Conservation (phyloP, 768 basidiomycete genomes). For the Macrocybe gigantea region DNA sequence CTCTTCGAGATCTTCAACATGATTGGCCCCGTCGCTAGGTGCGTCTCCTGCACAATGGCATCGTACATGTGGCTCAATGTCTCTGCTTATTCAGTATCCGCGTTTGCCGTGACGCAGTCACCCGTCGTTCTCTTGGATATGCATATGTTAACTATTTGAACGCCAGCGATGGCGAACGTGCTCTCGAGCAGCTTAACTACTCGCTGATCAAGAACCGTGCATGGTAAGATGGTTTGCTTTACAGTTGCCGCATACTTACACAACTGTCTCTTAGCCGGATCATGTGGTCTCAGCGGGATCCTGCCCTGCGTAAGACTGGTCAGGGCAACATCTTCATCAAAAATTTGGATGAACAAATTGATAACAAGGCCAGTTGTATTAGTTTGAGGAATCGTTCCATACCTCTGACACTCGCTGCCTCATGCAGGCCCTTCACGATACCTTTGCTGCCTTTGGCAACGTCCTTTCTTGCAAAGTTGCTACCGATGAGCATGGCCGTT, state of each 20-base stretch:
- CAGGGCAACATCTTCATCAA: constrained; percentile 99
- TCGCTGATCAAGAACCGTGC: constrained; percentile 97
- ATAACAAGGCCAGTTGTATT: constrained; percentile 74
- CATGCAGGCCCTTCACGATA: constrained; percentile 91
- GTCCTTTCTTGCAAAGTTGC: constrained; percentile 99
- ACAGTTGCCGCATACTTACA: constrained; percentile 6
- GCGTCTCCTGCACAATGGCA: constrained; percentile 18
- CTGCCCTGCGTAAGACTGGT: constrained; percentile 97
- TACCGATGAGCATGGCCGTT: constrained; percentile 90
- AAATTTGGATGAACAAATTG: constrained; percentile 94
- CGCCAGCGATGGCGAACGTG: constrained; percentile 93
- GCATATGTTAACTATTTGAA: constrained; percentile 99
- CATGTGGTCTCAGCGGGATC: constrained; percentile 99
- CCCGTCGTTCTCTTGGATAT: constrained; percentile 98
- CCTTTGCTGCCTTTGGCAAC: constrained; percentile 97
- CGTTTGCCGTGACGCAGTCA: constrained; percentile 99
- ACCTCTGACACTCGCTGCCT: not conserved
- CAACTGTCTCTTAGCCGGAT: constrained; percentile 63
- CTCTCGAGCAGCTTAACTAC: constrained; percentile 98
- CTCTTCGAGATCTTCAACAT: constrained; percentile 99
- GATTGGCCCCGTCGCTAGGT: constrained; percentile 99
- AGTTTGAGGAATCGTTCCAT: not conserved
- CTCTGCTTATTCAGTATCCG: constrained; percentile 64
- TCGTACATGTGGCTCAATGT: not conserved
- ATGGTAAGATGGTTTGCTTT: constrained; percentile 52